These are phyloP conservation scores for Taphrina populina DNA, from an alignment of 1,139 yeast species.

Conservation along the genomic window DNA sequence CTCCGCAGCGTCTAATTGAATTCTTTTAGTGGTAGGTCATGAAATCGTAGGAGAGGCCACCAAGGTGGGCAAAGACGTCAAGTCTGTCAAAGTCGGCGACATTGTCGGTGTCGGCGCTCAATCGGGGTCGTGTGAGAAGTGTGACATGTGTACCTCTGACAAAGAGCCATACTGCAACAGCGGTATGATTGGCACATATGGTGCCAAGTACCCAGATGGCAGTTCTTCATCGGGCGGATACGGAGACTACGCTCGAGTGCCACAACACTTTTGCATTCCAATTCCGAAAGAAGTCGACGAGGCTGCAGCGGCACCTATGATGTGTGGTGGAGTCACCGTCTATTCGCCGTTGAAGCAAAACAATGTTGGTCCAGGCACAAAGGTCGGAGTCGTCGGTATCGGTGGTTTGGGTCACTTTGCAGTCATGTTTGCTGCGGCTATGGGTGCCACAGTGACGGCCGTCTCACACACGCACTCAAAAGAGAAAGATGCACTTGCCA, in stretches of 20 bases:
- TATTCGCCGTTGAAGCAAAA: conserved; percentile 57
- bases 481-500: conserved; percentile 49
- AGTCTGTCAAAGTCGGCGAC: conserved; percentile 54
- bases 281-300: conserved; percentile 57
- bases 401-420: conserved; percentile 62
- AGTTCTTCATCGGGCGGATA: conserved; percentile 58
- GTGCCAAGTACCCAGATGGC: conserved; percentile 40
- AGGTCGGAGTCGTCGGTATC: conserved; percentile 56
- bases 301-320: conserved; percentile 59
- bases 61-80: conserved; percentile 54
- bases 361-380: conserved; percentile 53
- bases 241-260: conserved; percentile 57
- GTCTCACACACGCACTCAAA: conserved; percentile 52
- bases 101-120: conserved; percentile 65
- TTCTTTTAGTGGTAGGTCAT: conserved; percentile 51
- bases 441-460: conserved; percentile 55
- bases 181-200: conserved; percentile 50
- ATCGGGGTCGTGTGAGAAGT: conserved; percentile 52
- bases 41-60: conserved; percentile 60
- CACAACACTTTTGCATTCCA: conserved; percentile 56
- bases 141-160: conserved; percentile 52
- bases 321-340: conserved; percentile 69
- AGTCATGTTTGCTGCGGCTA: conserved; percentile 54
- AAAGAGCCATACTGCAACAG: conserved; percentile 56
- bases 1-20: conserved; percentile 47